Evolutionary conservation across 1,284 basidiomycete genomes (phyloP), one percentile per base, ranked within the genome.

Genomic region (Hymenochaete sp.): DNA sequence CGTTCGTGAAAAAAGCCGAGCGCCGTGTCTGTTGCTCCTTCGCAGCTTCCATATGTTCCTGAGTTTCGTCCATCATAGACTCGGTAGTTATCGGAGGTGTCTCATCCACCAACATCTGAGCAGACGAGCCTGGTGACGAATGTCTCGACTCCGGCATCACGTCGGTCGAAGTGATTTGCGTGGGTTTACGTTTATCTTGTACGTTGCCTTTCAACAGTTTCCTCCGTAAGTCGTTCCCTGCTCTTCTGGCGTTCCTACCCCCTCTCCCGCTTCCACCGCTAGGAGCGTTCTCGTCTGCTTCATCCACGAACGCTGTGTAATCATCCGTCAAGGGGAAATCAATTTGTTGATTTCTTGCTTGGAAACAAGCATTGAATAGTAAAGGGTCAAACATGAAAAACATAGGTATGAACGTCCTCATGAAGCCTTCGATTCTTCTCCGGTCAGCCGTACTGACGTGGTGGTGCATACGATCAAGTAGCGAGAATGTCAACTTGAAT

Each of bases 401-500:
- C 31, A 84, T 65, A 1, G 82, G 84, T 11, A 83, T 63, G 54
- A 96, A 89, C 29, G 79, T 73, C 35, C 91, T 75, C 42, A 98
- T 63, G 64, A 95, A 90, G 0, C 71, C 71, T 62, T 98, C 93
- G 40, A 97, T 83, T 53, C 82, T 74, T 59, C 79, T 82, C 57
- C 89, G 71, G 55, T 97, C 92, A 8, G 70, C 66, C 19, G 75
- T 70, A 38, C 75, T 73, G 45, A 93, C 77, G 59, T 84, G 80
- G 13, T 75, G 78, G 54, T 81, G 82, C 36, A 85, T 84, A 25
- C 93, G 84, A 61, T 98, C 93, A 55, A 98, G 70, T 63, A 90
- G 90, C n/a, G 86, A 87, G 57, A 96, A 77, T 27, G 85, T 77
- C 52, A 98, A 74, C 70, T 95, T 95, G 59, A 95, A 65, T 13